Conservation (phyloP, 2,329 filamentous ascomycete species). For the Colletotrichum truncatum region DNA sequence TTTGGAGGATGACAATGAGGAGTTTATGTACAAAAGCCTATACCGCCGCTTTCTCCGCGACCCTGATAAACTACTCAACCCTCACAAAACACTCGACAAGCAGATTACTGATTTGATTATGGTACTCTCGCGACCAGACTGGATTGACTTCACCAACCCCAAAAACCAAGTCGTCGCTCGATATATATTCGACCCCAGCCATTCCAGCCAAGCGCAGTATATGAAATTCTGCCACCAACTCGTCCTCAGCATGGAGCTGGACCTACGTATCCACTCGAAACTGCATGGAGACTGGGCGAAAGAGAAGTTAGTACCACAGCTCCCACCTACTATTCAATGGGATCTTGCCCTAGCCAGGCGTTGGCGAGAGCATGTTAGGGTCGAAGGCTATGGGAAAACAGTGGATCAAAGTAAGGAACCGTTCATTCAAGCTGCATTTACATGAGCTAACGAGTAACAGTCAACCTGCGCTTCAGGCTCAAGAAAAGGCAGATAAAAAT, state of each 20-base stretch:
- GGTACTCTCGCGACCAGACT: constrained; percentile 73
- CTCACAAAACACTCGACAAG: constrained; percentile 72
- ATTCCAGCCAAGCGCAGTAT: constrained; percentile 65
- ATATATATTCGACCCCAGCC: constrained; percentile 72
- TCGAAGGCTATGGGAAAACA: constrained; percentile 67
- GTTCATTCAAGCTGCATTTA: not conserved
- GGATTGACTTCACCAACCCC: constrained; percentile 77
- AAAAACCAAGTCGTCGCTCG: constrained; percentile 79
- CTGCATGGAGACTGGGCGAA: constrained; percentile 71
- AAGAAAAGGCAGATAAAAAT: constrained; percentile 76
- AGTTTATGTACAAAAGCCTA: constrained; percentile 69
- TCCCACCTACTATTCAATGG: constrained; percentile 78
- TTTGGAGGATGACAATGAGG: constrained; percentile 65
- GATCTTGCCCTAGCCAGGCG: constrained; percentile 76
- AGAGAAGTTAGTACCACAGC: constrained; percentile 69
- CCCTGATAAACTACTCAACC: constrained; percentile 67
- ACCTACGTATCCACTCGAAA: constrained; percentile 72
- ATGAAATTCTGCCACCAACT: constrained; percentile 79
- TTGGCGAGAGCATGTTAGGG: constrained; percentile 76
- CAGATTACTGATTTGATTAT: constrained; percentile 79
- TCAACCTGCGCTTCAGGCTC: constrained; percentile 71
- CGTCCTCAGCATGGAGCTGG: constrained; percentile 76
- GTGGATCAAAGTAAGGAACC: constrained; percentile 57
- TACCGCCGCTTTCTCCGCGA: constrained; percentile 75
- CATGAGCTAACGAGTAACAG: constrained; percentile 36